Conservation (phyloP, 495 filamentous ascomycete genomes). For the Neurospora sp. region DNA sequence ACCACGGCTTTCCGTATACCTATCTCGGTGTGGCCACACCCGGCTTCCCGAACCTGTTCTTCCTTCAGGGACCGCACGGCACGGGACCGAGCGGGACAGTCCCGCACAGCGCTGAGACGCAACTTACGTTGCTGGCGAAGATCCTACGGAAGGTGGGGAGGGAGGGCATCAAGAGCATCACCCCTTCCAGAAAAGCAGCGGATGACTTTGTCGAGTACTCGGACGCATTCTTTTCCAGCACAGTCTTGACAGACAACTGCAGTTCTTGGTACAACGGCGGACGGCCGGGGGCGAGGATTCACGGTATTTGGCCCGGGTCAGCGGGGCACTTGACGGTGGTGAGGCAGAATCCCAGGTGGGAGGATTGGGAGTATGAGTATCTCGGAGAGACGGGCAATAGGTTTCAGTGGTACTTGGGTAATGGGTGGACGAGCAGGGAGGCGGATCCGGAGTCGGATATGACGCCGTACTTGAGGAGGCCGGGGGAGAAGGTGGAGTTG, state of each 20-base stretch:
- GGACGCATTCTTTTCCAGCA: conserved; percentile 51
- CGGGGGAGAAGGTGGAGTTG: conserved; percentile 23
- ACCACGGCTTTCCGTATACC: conserved; percentile 49
- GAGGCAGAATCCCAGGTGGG: conserved; percentile 53
- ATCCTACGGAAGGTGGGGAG: conserved; percentile 51
- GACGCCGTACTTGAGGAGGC: conserved; percentile 28
- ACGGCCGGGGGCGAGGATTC: conserved; percentile 43
- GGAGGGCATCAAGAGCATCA: conserved; percentile 53
- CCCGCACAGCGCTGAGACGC: conserved; percentile 42
- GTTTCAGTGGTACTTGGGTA: conserved; percentile 35
- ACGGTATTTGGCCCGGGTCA: conserved; percentile 58
- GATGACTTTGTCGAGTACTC: conserved; percentile 55
- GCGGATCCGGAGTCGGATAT: conserved; percentile 26
- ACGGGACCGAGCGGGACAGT: conserved; percentile 44
- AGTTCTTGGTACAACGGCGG: conserved; percentile 63
- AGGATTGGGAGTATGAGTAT: conserved; percentile 62
- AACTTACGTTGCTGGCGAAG: conserved; percentile 51
- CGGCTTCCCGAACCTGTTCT: conserved; percentile 56
- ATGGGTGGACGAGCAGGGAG: conserved; percentile 33
- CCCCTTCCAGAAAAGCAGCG: conserved; percentile 41
- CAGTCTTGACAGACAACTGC: conserved; percentile 54
- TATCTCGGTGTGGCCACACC: conserved; percentile 55
- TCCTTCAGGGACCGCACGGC: conserved; percentile 47
- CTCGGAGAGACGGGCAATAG: conserved; percentile 29
- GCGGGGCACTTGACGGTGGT: conserved; percentile 47